A percentile compares a stretch with the other conserved stretches of the same genome.
Conservation (phyloP, 768 basidiomycete species). For the Wakefieldia striispora region DNA sequence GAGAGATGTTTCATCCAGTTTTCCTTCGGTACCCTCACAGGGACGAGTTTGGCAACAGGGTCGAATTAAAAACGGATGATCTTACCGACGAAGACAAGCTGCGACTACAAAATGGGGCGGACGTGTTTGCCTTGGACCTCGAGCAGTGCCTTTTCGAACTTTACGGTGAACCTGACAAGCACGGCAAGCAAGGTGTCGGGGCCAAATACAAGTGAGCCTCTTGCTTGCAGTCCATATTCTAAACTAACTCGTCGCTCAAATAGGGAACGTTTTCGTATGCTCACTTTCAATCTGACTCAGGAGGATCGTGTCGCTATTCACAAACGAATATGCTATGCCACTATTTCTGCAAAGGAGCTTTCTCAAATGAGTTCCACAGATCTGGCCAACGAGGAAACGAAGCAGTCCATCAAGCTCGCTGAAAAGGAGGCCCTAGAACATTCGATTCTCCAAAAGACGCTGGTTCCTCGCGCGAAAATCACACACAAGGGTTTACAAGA, state of each 20-base stretch:
- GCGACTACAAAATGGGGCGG: constrained; percentile 53
- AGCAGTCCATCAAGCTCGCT: constrained; percentile 77
- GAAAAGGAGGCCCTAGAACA: constrained; percentile 82
- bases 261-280: constrained; percentile 89
- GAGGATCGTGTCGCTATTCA: constrained; percentile 77
- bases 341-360: constrained; percentile 68
- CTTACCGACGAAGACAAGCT: constrained; percentile 60
- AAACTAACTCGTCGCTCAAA: constrained; percentile 7
- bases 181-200: constrained; percentile 58
- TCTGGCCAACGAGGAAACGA: constrained; percentile 82
- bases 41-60: constrained; percentile 30
- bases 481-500: constrained; percentile 93
- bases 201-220: constrained; percentile 76
- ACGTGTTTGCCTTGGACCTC: constrained; percentile 65
- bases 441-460: constrained; percentile 74
- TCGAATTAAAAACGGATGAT: constrained; percentile 49
- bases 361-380: constrained; percentile 87
- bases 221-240: not conserved
- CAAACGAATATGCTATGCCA: constrained; percentile 66
- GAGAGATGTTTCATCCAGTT: constrained; percentile 67
- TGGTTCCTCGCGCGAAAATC: constrained; percentile 71
- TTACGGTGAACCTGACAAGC: constrained; percentile 76
- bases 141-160: constrained; percentile 75
- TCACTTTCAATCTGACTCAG: constrained; percentile 85
- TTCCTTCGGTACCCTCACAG: constrained; percentile 69